Base-by-base conservation (phyloP, 441 rosid genomes). In the Rhodomyrtus psidioides region DNA sequence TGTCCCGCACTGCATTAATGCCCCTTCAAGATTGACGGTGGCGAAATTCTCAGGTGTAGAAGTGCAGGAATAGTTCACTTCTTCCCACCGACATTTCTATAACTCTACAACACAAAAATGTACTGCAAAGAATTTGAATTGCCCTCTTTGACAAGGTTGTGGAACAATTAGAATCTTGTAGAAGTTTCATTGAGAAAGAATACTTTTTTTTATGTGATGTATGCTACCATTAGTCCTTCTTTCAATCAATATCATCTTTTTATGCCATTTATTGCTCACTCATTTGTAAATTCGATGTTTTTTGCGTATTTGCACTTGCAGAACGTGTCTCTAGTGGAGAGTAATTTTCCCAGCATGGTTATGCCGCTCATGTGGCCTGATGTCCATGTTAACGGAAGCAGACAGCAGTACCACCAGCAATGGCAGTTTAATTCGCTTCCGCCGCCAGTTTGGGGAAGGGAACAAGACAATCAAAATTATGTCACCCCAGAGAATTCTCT, bases 351-450 rank as follows among this genome's bases (percentile, higher is more conserved):
- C 12, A 70, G 90, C 87, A 90, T 94, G 90, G 87, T 88, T 83
- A 89, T 91, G 93, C 98, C 97, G 88, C 86, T 89, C 26, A 90
- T 89, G 88, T 93, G 95, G 96, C 93, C 97, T 75, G 96, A 92
- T 86, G 87, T 88, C 74, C 93, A 89, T 88, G 84, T 60, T 70
- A 89, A n/a, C 28, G 93, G 89, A 62, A 94, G 87, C 89, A 88
- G 94, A 90, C 95, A 96, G 83, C 93, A 92, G 24, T 93, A 87
- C 90, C 91, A 91, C 86, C 98, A 91, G 81, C 95, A 93, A 86
- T 94, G 94, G 94, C 92, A 91, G 83, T 75, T 88, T 62, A 93
- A 93, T 76, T 90, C 92, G 23, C 87, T 90, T 89, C 94, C 92
- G 56, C 98, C 90, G 83, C 92, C 90, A 1, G 90, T 88, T 87